Percentiles rank a stretch among this genome's conserved stretches.
phyloP scores from a whole-genome alignment of 129 eudicot genomes.

The Mikania micrantha region DNA sequence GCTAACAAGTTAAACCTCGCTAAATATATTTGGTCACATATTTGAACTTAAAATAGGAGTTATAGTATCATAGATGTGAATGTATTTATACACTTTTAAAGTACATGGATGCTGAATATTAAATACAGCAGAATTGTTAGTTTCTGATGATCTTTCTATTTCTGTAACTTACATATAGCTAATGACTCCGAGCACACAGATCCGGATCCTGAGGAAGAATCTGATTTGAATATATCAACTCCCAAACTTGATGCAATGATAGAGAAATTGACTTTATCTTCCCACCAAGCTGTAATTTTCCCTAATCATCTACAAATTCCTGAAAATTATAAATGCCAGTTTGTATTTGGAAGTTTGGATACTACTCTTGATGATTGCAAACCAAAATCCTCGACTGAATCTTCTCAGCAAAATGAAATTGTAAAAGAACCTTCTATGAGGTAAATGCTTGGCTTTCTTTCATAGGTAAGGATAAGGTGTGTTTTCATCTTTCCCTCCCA shows the following conservation, averaged over 20 bases:
- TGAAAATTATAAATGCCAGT: conserved; percentile 37
- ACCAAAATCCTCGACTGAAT: conserved; percentile 20
- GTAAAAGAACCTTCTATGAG: conserved; percentile 28
- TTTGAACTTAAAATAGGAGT: neutral
- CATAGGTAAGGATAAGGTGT: no score
- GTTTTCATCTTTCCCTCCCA: no score
- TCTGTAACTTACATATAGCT: conserved; percentile 9
- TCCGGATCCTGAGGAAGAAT: conserved; percentile 17
- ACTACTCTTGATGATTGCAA: conserved; percentile 17
- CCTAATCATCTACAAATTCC: conserved; percentile 70
- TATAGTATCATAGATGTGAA: neutral
- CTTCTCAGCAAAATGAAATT: conserved; percentile 22
- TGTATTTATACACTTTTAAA: neutral
- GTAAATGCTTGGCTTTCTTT: conserved; percentile 28
- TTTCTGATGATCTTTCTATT: neutral
- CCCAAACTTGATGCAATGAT: conserved; percentile 37
- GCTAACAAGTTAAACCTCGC: neutral
- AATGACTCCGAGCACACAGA: conserved; percentile 11
- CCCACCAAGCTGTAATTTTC: conserved; percentile 48
- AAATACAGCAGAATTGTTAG: neutral
- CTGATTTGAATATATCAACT: conserved; percentile 29
- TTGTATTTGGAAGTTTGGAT: conserved; percentile 71
- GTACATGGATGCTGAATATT: neutral
- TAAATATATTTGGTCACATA: neutral
- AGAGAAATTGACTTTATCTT: conserved; percentile 35